Base-by-base conservation (phyloP, 177 flowering plant species). In the Tripterygium wilfordii region DNA sequence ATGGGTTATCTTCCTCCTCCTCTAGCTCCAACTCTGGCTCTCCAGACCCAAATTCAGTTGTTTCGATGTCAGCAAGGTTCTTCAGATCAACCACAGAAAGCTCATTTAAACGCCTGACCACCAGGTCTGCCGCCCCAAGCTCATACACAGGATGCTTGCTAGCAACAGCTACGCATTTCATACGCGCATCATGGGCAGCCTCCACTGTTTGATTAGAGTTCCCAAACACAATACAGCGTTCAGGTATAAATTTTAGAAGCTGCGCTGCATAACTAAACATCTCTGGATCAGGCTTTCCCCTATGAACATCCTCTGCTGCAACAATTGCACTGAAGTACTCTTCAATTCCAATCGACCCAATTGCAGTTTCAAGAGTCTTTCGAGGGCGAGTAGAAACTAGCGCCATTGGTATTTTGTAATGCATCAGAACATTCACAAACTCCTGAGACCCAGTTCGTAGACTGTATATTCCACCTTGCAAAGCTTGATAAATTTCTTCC, bases 201-300 rank as follows among this genome's bases (percentile, higher is more conserved):
- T 92, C 96, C 43, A 92, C 80, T 0, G 91, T 88, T n/a, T 69
- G 82, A 48, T 87, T 90, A 0, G 97, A 87, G 61, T 80, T 90
- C 37, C 97, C 97, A 69, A 90, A 82, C 56, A 90, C 90, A 53
- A 90, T 90, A 63, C 96, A 87, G 36, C 97, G 56, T 41, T 90
- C 94, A 1, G 96, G 91, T 56, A 84, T 80, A 62, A 77, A 80
- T 9, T 82, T 67, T 17, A 90, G 64, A 26, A 72, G 74, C 68
- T 90, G 94, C 4, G 85, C 80, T 10, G 98, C 98, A 53, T 84
- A 88, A 4, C 73, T 56, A 60, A 80, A 92, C 98, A 92, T 92
- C 72, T 92, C 98, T 0, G 98, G 98, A 54, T 92, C 98, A 10
- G 98, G 98, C 60, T 82, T 92, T 27, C 98, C 98, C 56, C 98